Evolutionary conservation across 2,329 filamentous ascomycete genomes (phyloP), one percentile per base, ranked within the genome.

Genomic region (Xylariaceae sp.): DNA sequence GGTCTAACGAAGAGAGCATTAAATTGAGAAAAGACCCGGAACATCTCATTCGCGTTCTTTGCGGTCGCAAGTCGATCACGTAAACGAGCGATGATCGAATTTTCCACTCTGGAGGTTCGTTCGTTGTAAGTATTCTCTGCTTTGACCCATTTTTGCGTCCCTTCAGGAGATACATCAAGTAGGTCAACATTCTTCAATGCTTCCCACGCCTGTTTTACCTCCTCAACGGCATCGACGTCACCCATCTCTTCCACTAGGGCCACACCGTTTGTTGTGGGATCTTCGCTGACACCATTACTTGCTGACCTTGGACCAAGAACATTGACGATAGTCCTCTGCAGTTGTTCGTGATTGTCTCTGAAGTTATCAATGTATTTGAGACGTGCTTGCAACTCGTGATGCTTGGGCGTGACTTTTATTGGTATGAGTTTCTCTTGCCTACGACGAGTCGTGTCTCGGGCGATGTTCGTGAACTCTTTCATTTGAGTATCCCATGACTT

Each of bases 1-100:
- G 94, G 94, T 56, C 94, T 85, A 54, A 99, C 92, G 64, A 99
- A 95, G 32, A 99, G 85, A 1, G 94, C 94, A 69, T 99, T 99
- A 81, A 99, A 99, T 70, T 97, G 97, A 51, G 94, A 97, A 71
- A 99, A 99, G 58, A 99, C 94, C 52, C 95, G 88, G 72, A 99
- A 99, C 94, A 99, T 99, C 73, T 99, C 95, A 68, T 95, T 97
- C 41, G 94, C 94, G 59, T 91, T 96, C 78, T 95, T 96, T 9
- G 94, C 92, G 5, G 91, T 96, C 11, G 91, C 94, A 53, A 99
- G 80, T 55, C 94, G 88, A 72, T 99, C 94, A 66, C 94, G 83
- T 34, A 99, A 79, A 51, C 91, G 83, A 35, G 94, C 91, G 70
- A 99, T 99, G 71, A 99, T 99, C 3, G 94, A 96, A 73, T 99